These are phyloP conservation scores for Diaporthe capsici DNA, from an alignment of 2,329 filamentous ascomycete genomes.

Conservation along the genomic window DNA sequence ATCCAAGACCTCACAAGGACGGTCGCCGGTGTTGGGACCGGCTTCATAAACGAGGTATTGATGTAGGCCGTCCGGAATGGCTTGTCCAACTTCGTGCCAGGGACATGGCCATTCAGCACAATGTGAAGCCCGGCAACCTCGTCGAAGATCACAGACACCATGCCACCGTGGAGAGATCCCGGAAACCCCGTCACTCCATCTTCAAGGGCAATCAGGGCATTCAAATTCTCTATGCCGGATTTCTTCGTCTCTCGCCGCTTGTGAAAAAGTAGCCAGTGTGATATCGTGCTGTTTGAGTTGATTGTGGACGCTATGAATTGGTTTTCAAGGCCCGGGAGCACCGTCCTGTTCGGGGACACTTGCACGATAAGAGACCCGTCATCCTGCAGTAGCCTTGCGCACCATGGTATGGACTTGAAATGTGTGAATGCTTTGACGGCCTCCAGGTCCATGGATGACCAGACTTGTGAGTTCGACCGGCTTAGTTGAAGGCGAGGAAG, in stretches of 20 bases:
- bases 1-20: conserved; percentile 5
- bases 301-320: neutral
- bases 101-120: conserved; percentile 1
- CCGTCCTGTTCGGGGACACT: neutral
- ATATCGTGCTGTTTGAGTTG: neutral
- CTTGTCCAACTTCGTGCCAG: neutral
- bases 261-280: neutral
- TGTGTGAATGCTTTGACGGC: neutral
- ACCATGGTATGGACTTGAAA: neutral
- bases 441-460: neutral
- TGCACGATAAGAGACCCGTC: neutral
- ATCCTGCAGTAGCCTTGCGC: neutral
- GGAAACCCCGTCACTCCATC: neutral
- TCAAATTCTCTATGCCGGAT: neutral
- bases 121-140: neutral
- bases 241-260: neutral
- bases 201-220: neutral
- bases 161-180: neutral
- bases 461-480: neutral
- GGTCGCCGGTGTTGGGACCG: neutral
- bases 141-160: neutral
- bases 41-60: neutral
- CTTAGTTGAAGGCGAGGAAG: neutral
- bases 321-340: neutral
- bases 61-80: neutral